Percentiles rank a stretch among this genome's conserved stretches.
phyloP scores from a whole-genome alignment of 129 eudicot genomes.

The Flaveria trinervia region DNA sequence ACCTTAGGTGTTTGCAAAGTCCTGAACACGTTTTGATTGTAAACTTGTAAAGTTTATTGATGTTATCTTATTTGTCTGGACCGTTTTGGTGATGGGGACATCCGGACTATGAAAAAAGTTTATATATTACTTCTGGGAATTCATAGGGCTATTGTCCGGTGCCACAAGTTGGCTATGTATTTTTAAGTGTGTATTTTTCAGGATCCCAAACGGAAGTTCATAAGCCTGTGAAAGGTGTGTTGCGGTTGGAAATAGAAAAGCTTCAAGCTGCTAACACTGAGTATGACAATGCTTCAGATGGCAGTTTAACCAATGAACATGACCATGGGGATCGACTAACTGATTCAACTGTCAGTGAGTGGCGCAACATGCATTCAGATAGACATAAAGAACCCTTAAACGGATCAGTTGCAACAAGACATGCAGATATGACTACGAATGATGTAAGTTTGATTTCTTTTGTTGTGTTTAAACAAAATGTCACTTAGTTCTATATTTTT shows the following conservation, averaged over 20 bases:
- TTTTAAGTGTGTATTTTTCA: slow-evolving; percentile 13
- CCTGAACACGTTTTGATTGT: background rate
- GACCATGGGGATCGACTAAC: slow-evolving; percentile 58
- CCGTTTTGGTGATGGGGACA: background rate
- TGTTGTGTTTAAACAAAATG: background rate
- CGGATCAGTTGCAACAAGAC: slow-evolving; percentile 54
- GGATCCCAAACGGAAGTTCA: slow-evolving; percentile 99
- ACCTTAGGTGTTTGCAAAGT: background rate
- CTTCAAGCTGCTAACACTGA: slow-evolving; percentile 71
- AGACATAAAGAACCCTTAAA: slow-evolving; percentile 66
- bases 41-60: background rate
- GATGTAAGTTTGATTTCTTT: slow-evolving; percentile 57
- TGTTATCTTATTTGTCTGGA: background rate
- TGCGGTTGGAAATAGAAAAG: slow-evolving; percentile 92
- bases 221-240: slow-evolving; percentile 93
- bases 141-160: background rate
- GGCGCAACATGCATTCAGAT: slow-evolving; percentile 54
- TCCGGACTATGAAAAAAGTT: background rate
- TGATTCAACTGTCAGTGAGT: slow-evolving; percentile 51
- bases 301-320: slow-evolving; percentile 55
- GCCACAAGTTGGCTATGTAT: background rate
- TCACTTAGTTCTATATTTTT: background rate
- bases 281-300: slow-evolving; percentile 68
- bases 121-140: background rate
- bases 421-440: slow-evolving; percentile 48